phyloP scores from a whole-genome alignment of 257 asterid genomes.

The Solanum chiquidenum region DNA sequence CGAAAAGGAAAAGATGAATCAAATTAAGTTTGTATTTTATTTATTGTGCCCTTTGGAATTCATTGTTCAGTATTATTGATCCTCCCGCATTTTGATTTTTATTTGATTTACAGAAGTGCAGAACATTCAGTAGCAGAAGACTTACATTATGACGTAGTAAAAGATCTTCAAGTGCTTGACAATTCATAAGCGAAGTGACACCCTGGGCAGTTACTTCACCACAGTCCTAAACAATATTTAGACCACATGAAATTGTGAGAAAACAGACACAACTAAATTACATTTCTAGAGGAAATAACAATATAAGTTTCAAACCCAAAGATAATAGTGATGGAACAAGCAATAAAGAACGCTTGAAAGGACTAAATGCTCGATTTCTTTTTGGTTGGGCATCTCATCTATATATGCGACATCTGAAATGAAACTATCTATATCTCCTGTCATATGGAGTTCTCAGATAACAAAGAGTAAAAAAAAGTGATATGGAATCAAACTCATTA shows the following conservation, averaged over 20 bases:
- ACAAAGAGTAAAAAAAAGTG: neutral
- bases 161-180: slow-evolving; percentile 84
- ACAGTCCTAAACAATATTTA: slow-evolving; percentile 54
- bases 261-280: neutral
- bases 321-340: neutral
- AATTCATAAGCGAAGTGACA: slow-evolving; percentile 47
- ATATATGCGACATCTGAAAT: neutral
- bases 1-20: neutral
- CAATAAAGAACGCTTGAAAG: neutral
- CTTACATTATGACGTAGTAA: slow-evolving; percentile 64
- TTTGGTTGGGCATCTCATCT: neutral
- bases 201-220: slow-evolving; percentile 64
- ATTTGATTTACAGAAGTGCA: neutral
- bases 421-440: neutral
- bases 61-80: neutral
- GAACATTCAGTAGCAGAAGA: neutral
- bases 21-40: neutral
- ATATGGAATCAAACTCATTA: neutral
- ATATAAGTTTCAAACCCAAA: neutral
- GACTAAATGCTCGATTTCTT: neutral
- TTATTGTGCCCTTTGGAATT: neutral
- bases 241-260: neutral
- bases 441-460: neutral
- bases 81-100: neutral
- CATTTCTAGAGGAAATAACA: neutral